Evolutionary conservation across 2,329 filamentous ascomycete genomes (phyloP), one percentile per base, ranked within the genome.

Genomic region (Colletotrichum truncatum): DNA sequence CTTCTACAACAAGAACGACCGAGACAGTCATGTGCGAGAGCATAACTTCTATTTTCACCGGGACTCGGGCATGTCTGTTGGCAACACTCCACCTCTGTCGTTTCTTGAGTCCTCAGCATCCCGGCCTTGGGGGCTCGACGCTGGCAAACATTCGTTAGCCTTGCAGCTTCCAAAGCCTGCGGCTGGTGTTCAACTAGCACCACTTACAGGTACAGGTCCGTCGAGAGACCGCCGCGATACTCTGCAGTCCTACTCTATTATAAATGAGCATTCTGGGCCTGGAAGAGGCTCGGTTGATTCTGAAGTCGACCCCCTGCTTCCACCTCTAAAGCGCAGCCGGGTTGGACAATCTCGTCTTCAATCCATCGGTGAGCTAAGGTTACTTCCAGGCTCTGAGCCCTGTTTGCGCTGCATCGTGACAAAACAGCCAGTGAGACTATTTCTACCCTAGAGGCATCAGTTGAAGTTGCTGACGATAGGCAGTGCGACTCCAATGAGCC

Each of bases 321-420:
- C 86, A 7, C 86, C 86, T 4, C 70, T 88, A 59, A 87, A 87
- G 73, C 78, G 82, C 67, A 85, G 81, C 56, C 80, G 84, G 43
- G 79, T 84, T 28, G 84, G 83, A 4, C 84, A 85, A 67, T 81
- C 83, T 36, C 81, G 84, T 23, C 75, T 88, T 2, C 81, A 87
- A 70, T 88, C 86, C 16, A 88, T 88, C 46, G 85, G 82, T 41
- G 86, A 88, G 72, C 78, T 88, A 4, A 80, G 80, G 39, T 77
- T 88, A 8, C 76, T 84, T 16, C 81, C 79, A 38, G 81, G 84
- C 34, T 73, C 77, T 14, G 80, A 80, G 14, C 79, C 81, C 12
- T 88, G 86, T 70, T 77, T 88, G 39, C 82, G 83, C 41, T 88
- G 86, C 70, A 82, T 78, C 70, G 74, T 82, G 8, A 71, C 79